phyloP scores from a whole-genome alignment of 352 stramenopile species.

The Stephanocyclus meneghinianus region DNA sequence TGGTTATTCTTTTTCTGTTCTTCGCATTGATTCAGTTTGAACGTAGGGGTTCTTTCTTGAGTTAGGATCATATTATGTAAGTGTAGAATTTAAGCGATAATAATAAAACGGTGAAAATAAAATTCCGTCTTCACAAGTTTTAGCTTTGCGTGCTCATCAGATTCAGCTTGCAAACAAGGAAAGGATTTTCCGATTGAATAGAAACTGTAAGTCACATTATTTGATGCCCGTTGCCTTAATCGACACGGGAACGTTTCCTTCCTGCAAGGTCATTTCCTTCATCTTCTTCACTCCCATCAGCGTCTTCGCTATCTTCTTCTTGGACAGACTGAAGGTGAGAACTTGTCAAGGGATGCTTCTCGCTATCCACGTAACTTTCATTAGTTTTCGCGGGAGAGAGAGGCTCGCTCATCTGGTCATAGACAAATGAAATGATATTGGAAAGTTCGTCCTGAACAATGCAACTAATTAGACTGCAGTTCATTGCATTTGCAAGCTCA shows the following conservation, averaged over 20 bases:
- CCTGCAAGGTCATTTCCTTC: constrained; percentile 35
- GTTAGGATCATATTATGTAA: no score
- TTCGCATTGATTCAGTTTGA: neutral
- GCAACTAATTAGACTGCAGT: constrained; percentile 33
- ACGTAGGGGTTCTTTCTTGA: neutral
- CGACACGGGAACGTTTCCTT: constrained; percentile 57
- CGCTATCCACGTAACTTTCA: neutral
- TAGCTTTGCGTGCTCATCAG: no score
- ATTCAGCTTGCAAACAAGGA: no score
- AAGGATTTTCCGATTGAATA: no score
- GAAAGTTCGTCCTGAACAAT: constrained; percentile 7
- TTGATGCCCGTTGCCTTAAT: constrained; percentile 26
- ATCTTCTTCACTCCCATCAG: constrained; percentile 46
- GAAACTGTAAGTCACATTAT: no score
- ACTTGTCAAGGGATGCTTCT: constrained; percentile 11
- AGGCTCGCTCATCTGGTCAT: neutral
- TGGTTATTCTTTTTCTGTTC: neutral
- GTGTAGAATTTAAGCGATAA: no score
- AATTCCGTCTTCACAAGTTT: no score
- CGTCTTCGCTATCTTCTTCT: constrained; percentile 66
- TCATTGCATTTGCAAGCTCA: constrained; percentile 62
- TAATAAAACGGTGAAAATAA: no score
- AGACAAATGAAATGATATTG: constrained; percentile 21
- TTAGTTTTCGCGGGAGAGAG: neutral
- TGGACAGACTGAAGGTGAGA: constrained; percentile 65